Evolutionary conservation across 2,329 filamentous ascomycete genomes (phyloP).

Genomic region (Fusarium chlamydosporum): DNA sequence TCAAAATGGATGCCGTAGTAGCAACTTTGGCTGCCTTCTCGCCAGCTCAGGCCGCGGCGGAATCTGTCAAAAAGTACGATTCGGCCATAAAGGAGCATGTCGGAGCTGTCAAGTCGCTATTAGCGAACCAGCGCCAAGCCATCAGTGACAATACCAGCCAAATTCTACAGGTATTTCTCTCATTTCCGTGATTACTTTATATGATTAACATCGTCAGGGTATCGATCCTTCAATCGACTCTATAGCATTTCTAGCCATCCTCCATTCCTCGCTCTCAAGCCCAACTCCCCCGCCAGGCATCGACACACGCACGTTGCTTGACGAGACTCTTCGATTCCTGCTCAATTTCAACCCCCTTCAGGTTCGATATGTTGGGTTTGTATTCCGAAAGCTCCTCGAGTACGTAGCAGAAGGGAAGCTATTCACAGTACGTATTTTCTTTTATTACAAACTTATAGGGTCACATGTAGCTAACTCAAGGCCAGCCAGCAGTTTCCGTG

Average conservation of each 20-base stretch:
- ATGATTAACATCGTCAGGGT: slow-evolving; percentile 54
- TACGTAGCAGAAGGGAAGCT: slow-evolving; percentile 57
- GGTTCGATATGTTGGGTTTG: slow-evolving; percentile 64
- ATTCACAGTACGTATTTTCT: slow-evolving; percentile 58
- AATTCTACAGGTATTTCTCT: slow-evolving; percentile 59
- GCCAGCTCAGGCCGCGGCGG: slow-evolving; percentile 48
- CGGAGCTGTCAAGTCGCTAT: slow-evolving; percentile 56
- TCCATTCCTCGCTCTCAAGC: slow-evolving; percentile 58
- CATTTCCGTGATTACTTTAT: not conserved
- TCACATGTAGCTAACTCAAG: slow-evolving; percentile 16
- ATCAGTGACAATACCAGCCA: slow-evolving; percentile 55
- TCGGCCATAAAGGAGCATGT: slow-evolving; percentile 57
- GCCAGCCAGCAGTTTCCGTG: slow-evolving; percentile 63
- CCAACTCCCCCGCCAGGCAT: slow-evolving; percentile 50
- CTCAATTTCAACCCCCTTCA: slow-evolving; percentile 65
- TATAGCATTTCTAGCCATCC: slow-evolving; percentile 65
- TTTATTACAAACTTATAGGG: slow-evolving; percentile 24
- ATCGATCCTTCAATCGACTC: slow-evolving; percentile 65
- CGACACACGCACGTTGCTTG: slow-evolving; percentile 55
- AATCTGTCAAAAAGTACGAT: slow-evolving; percentile 58
- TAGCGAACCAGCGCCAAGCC: slow-evolving; percentile 53
- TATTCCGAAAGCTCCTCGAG: slow-evolving; percentile 62
- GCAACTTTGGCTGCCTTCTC: slow-evolving; percentile 60
- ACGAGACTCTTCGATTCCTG: slow-evolving; percentile 62
- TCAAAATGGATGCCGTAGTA: slow-evolving; percentile 53